These are phyloP conservation scores for Mycena galopus DNA, from an alignment of 768 basidiomycete species.

Conservation along the genomic window DNA sequence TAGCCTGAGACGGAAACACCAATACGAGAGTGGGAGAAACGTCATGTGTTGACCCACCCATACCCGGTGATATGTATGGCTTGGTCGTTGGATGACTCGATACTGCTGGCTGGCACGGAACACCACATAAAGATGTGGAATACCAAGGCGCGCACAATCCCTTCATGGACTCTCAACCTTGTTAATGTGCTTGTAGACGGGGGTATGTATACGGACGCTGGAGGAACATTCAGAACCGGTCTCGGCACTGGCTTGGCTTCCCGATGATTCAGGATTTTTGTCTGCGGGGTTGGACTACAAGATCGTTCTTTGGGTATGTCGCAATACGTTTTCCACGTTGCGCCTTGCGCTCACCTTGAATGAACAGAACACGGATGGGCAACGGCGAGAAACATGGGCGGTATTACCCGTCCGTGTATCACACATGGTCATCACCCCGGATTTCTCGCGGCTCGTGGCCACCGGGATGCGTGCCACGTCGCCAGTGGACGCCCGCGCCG, in stretches of 20 bases:
- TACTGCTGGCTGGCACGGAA: slow-evolving; percentile 88
- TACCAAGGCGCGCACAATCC: slow-evolving; percentile 70
- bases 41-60: slow-evolving; percentile 78
- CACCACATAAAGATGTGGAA: slow-evolving; percentile 91
- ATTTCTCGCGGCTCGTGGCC: slow-evolving; percentile 86
- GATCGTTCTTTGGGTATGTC: slow-evolving; percentile 84
- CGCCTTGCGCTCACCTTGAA: slow-evolving; percentile 27
- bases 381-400: slow-evolving; percentile 77
- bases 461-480: slow-evolving; percentile 72
- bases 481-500: slow-evolving; percentile 40
- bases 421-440: slow-evolving; percentile 89
- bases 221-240: slow-evolving; percentile 86
- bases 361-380: slow-evolving; percentile 80
- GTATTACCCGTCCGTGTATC: slow-evolving; percentile 83
- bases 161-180: slow-evolving; percentile 24
- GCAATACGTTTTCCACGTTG: slow-evolving; percentile 15
- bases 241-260: slow-evolving; percentile 88
- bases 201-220: slow-evolving; percentile 74
- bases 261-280: slow-evolving; percentile 90
- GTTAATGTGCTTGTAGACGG: slow-evolving; percentile 65
- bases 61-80: slow-evolving; percentile 86
- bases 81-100: slow-evolving; percentile 92
- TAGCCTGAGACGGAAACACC: slow-evolving; percentile 63
- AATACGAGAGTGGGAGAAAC: slow-evolving; percentile 70
- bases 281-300: slow-evolving; percentile 90